Base-by-base conservation (phyloP, 805 yeast genomes). In the Candida vartiovaarae region DNA sequence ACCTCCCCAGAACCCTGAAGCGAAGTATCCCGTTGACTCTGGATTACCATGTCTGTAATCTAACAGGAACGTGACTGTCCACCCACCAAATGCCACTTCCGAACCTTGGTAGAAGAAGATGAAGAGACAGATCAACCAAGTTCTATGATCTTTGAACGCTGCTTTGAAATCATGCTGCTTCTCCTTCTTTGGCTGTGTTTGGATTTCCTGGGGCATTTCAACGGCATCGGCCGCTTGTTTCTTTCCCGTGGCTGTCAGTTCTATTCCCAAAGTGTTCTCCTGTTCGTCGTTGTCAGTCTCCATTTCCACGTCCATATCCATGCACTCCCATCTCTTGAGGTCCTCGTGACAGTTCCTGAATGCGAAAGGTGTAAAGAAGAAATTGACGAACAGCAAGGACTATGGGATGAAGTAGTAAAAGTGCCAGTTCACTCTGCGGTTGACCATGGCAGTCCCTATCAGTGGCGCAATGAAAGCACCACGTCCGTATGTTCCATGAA, bases 1-100 rank as follows among this genome's bases (percentile, higher is more conserved):
- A 11, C 87, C 87, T 20, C 70, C 76, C 85, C 85, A 80, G 52
- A 74, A 77, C 0, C 84, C 85, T 8, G 83, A 72, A 0, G 81
- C 71, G 24, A 78, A 78, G 53, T 76, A 78, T 25, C 84, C 83
- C 41, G 71, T 66, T 8, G 67, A 54, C 1, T 54, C 44, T 4
- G 59, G 50, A 41, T 63, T 55, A 2, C 76, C 82, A 31, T 65
- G 61, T 36, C 83, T 65, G 49, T 75, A 75, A 26, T 70, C 74
- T 32, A 76, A 65, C 46, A 80, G 60, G 53, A 67, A 80, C 2
- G 85, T 77, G 28, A 78, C 81, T 35, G 74, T 67, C 86, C 85
- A 80, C 23, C 83, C 83, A 10, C 80, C 84, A 53, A 78, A 53
- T 1, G 80, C 60, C 25, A 80, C 84, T 54, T 80, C 85, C 4